Conservation (phyloP, 345 rosid species). For the Eucalyptus camaldulensis region DNA sequence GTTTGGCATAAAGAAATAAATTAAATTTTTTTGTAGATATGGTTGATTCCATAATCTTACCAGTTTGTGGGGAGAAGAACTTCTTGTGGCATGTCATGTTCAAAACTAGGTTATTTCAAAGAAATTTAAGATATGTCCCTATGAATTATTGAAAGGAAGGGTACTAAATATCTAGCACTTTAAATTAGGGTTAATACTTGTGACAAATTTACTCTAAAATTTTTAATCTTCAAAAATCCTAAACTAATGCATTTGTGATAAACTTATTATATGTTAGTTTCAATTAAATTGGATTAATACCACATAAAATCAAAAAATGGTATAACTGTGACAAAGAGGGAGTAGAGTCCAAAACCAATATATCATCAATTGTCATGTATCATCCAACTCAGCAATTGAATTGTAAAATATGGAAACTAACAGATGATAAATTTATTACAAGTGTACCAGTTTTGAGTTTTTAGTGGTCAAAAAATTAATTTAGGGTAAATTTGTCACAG, state of each 20-base stretch:
- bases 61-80: background rate
- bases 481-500: fast-evolving
- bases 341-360: no score
- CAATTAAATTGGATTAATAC: no score
- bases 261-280: no score
- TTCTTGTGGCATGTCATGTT: background rate
- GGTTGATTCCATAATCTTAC: background rate
- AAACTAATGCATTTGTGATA: no score
- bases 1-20: background rate
- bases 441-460: fast-evolving
- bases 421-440: no score
- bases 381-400: no score
- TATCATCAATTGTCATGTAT: fast-evolving
- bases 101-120: background rate
- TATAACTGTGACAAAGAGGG: no score
- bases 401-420: no score
- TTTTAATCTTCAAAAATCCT: no score
- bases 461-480: no score
- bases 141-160: background rate
- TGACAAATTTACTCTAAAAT: no score
- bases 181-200: background rate
- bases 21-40: background rate
- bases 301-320: no score
- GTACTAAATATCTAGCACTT: background rate
- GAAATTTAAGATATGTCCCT: background rate